A percentile compares a stretch with the other conserved stretches of the same genome.
Conservation (phyloP, 2,329 filamentous ascomycete genomes). For the Diplodia intermedia region DNA sequence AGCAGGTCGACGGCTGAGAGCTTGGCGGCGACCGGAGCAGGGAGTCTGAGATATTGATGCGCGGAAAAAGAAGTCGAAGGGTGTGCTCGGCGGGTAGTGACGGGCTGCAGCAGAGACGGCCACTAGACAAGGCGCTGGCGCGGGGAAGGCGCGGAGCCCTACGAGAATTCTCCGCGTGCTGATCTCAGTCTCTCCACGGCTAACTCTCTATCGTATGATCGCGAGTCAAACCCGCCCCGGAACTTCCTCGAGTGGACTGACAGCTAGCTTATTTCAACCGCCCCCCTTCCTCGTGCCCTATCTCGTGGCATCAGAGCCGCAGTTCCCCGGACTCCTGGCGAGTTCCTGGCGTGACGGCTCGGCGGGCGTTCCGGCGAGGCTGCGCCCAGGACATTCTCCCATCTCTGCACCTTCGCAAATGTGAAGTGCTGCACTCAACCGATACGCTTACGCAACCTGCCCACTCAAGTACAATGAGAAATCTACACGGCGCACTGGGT, state of each 20-base stretch:
- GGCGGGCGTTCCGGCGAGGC: neutral
- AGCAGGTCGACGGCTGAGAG: neutral
- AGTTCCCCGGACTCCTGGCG: neutral
- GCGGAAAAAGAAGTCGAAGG: neutral
- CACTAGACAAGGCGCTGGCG: constrained; percentile 8
- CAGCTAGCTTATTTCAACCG: constrained; percentile 16
- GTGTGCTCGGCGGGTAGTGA: neutral
- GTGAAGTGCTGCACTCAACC: neutral
- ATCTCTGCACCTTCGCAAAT: constrained; percentile 3
- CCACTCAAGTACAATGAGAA: neutral
- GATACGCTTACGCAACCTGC: neutral
- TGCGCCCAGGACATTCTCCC: neutral
- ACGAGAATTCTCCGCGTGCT: constrained; percentile 15
- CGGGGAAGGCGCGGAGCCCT: constrained; percentile 22
- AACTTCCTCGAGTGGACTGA: constrained; percentile 21
- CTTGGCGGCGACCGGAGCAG: neutral
- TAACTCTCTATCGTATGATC: constrained; percentile 19
- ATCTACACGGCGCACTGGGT: neutral
- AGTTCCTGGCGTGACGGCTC: constrained; percentile 19
- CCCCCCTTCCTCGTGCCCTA: constrained; percentile 2
- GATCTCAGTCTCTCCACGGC: constrained; percentile 11
- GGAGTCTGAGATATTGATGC: neutral
- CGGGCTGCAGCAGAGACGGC: neutral
- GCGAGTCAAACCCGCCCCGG: constrained; percentile 7
- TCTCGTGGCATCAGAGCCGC: constrained; percentile 12